These are phyloP conservation scores for Brassica nigra DNA, from an alignment of 345 rosid species.

Conservation along the genomic window DNA sequence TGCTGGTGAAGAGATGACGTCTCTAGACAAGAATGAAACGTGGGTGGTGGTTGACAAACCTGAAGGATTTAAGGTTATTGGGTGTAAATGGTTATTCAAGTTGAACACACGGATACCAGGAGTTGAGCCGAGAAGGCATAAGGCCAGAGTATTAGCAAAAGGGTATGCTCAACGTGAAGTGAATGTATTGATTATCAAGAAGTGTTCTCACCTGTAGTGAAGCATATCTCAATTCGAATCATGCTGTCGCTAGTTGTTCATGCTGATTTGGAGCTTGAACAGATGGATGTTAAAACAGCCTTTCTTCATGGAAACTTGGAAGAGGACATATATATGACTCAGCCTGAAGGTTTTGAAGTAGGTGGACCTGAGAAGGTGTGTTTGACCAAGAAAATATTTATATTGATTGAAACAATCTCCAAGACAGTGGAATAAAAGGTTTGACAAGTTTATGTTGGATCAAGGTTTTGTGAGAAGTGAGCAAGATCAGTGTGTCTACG, in stretches of 20 bases:
- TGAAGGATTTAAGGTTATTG: not conserved
- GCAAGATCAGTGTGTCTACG: not conserved
- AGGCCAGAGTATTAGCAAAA: not conserved
- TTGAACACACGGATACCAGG: not conserved
- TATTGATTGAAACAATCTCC: not conserved
- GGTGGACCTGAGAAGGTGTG: not conserved
- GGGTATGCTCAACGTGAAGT: not conserved
- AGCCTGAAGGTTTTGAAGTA: not conserved
- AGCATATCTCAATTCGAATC: not conserved
- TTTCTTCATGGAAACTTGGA: not conserved
- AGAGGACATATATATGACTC: too few relatives aligned
- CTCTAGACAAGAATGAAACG: not conserved
- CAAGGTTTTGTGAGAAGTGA: not conserved
- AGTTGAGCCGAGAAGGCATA: not conserved
- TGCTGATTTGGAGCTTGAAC: not conserved
- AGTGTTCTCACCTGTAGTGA: not conserved
- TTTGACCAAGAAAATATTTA: not conserved
- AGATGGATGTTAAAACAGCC: not conserved
- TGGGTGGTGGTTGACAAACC: not conserved
- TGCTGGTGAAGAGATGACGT: not conserved
- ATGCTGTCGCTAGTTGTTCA: not conserved
- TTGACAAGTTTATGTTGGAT: not conserved
- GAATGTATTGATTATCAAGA: not conserved
- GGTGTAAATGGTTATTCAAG: not conserved
- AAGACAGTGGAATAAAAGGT: not conserved